Base-by-base conservation (phyloP, 805 yeast genomes). In the Lachancea dasiensis region DNA sequence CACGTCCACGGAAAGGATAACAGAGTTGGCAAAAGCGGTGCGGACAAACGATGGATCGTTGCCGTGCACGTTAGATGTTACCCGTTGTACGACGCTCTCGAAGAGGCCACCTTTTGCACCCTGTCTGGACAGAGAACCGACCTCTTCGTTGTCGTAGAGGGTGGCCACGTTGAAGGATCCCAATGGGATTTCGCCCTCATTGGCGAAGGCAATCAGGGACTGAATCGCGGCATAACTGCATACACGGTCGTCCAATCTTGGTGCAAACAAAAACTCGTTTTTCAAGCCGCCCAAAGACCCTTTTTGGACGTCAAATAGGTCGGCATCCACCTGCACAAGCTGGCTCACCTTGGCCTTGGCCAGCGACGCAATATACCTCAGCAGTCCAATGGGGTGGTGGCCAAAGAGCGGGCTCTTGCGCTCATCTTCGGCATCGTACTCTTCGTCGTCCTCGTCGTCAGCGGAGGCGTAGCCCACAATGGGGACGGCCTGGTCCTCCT, bases 191-290 rank as follows among this genome's bases (percentile, higher is more conserved):
- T 64, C 53, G 41, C 70, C 72, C 28, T 80, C 56, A 18, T 48
- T 47, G n/a, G 70, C 52, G 25, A 61, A 62, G 41, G 69, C 73
- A 32, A 81, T 58, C 44, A 86, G 63, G 0, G 82, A 77, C 38
- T 67, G 57, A 39, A 81, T 56, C 15, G 90, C 92, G 15, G 90
- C 74, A 56, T 68, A 86, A 2, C 89, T 77, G 60, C 90, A 84
- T 45, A 84, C 70, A 63, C 92, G 75, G 63, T 86, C 95, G 57
- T 86, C 95, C 34, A 86, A 67, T 56, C 95, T 75, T 32, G 95
- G 95, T 6, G 86, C 82, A 60, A 74, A 82, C 39, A 86, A 58
- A 60, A 85, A 84, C 50, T 86, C 95, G 46, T 75, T 69, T 48
- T 76, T 75, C 46, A 86, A 64, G 4, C 95, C 95, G 41, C 92